Evolutionary conservation across 495 filamentous ascomycete genomes (phyloP), one percentile per base, ranked within the genome.

Genomic region (Friedmanniomyces endolithicus): DNA sequence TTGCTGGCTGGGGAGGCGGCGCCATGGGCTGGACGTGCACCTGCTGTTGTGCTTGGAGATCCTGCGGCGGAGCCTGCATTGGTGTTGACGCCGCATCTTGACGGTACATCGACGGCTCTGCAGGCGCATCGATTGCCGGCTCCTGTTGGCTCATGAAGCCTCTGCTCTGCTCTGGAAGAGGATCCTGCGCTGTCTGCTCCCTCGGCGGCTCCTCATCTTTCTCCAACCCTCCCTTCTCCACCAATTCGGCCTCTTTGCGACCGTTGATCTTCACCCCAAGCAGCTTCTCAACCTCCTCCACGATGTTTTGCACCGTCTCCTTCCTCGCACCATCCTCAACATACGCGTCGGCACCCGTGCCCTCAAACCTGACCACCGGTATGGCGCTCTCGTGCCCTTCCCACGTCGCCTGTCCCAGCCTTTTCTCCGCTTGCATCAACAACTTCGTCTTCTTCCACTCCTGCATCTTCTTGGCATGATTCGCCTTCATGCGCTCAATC

Each of bases 401-500:
- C 43, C 62, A 65, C 12, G 52, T 46, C 1, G 63, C 59, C 14
- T 66, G 59, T 14, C 64, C 35, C 29, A 72, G 48, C 43, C 62
- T 48, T 17, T 65, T 63, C 52, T 70, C 68, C 8, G 68, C 65
- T 31, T 63, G 58, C 48, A 65, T 61, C 22, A 68, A 64, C 6
- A 47, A 64, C 25, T 63, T 65, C n/a, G 78, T 77, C 33, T 79
- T 82, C 27, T 78, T 78, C 63, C 80, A 79, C 58, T 83, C 86
- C 11, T 80, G 76, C 71, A 95, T 78, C 24, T 79, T 75, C 58
- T 75, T 82, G 0, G 79, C 79, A 67, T 98, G 90, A 24, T 85
- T 77, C 12, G 74, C 75, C 71, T 85, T 90, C 74, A 98, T 75
- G 50, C 81, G 76, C 59, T 89, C 82, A 43, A 96, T 87, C 66